Base-by-base conservation (phyloP, 2,329 filamentous ascomycete species). In the Macrophomina phaseolina region DNA sequence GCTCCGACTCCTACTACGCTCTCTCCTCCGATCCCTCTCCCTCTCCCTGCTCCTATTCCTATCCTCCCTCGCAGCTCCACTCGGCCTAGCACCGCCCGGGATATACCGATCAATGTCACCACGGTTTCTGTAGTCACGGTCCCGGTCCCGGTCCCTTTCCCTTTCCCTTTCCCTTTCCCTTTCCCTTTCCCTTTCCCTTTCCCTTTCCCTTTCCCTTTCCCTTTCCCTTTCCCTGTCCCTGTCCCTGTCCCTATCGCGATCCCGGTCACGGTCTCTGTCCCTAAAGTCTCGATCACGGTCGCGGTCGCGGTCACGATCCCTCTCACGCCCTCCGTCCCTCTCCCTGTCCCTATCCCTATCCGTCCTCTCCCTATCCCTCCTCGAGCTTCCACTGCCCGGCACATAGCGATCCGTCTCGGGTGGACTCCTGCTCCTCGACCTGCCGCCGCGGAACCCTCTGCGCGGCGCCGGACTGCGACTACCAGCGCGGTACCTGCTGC, bases 61-160 rank as follows among this genome's bases (percentile, higher is more conserved):
- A 16, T 66, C 63, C 23, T 65, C 63, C 42, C 63, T 65, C 7
- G 52, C 23, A 8, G 11, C 34, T 28, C 23, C 51, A 9, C 32
- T 52, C 1, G 36, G 8, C n/a, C 48, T 55, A 9, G 70, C 69
- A 34, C 76, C 75, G 32, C 78, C 75, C 52, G 79, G 79, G 5
- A 80, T 73, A 66, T 80, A 80, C 6, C 79, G 73, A 71, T 81
- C 79, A 52, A 80, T 79, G 5, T 77, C 76, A 23, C 68, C 70
- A 5, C 78, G 71, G 3, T 74, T 73, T 34, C 68, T 52, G 8
- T 78, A 74, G 32, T 82, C 81, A 11, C 79, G 14, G 11, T 52
- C 73, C 4, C 55, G 18, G 28, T 46, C 71, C 5, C 70, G 53
- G 6, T 73, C 70, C 2, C 68, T 34, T 4, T 69, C 70, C 16